Base-by-base conservation (phyloP, 1,284 basidiomycete genomes). In the Malassezia slooffiae region DNA sequence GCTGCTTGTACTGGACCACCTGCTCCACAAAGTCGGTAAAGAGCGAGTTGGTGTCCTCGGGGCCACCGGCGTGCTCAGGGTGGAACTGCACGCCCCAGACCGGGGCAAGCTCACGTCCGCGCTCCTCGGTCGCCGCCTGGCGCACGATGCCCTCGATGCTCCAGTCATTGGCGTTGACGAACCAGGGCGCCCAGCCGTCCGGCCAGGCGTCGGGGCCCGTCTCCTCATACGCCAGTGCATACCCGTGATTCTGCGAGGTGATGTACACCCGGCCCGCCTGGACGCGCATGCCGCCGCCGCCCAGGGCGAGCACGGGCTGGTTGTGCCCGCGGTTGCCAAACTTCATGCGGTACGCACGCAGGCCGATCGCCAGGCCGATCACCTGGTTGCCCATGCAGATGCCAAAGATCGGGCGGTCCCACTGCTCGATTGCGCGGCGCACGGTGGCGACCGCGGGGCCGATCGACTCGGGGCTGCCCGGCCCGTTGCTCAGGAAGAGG, bases 271-370 rank as follows among this genome's bases (percentile, higher is more conserved):
- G 78, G 15, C 91, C 93, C 37, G 90, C 86, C 68, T 81, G 85
- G 74, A 96, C 89, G 22, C 83, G 87, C 47, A 55, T 60, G 4
- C 90, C 88, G 7, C 84, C 79, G 28, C 80, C 82, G 26, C 87
- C 85, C 41, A 96, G 76, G 19, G 91, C 91, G 26, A 97, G 77
- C 13, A 97, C 91, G 30, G 91, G 91, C 72, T 97, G 91, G 71
- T 97, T 97, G 73, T 97, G 93, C n/a, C 91, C 91, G 61, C 91
- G 83, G 72, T 97, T 96, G 21, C 91, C 90, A 66, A 96, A 96
- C 16, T 81, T 86, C 88, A 93, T 93, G 24, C 89, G 79, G 72
- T 96, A 96, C 6, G 90, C 87, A 62, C 95, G 88, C 50, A 96
- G 73, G 32, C 93, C 93, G 16, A 89, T 90, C 13, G 91, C 91